Base-by-base conservation (phyloP, 345 rosid genomes). In the Toxicodendron radicans region DNA sequence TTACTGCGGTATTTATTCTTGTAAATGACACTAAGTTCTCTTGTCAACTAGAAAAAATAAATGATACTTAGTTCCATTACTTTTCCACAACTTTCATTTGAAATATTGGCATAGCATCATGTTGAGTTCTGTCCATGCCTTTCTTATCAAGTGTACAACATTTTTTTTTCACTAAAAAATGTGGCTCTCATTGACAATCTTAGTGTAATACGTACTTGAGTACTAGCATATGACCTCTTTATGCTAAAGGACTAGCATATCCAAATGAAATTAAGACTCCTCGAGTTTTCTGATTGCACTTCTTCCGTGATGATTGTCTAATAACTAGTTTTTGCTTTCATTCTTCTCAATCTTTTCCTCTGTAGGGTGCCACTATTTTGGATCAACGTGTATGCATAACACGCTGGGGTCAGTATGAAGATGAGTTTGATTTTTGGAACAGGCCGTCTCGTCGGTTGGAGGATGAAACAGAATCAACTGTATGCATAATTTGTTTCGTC, bases 301-400 rank as follows among this genome's bases (percentile, higher is more conserved):
- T 64, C 10, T 23, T 4, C 45, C 10, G 17, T 57, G 59, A 56
- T 66, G 48, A 35, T 45, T 71, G 8, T 27, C 30, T 67, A 30
- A 45, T 38, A 57, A 17, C 10, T 59, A 17, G 57, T 53, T 63
- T 62, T n/a, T 51, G 56, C 43, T 46, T 52, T 53, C 53, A 46
- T 62, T 35, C 53, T 71, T 56, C 14, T 11, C 41, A 18, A 18
- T 64, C 38, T 64, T 48, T 69, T 64, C 45, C 68, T 43, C 68
- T 71, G 38, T 76, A 93, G 97, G 98, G 98, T 53, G 97, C 98
- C 7, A 85, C 94, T 10, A 83, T 93, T 70, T 73, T 85, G 78
- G 97, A 91, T 72, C 88, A 89, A 68, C 89, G 86, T 5, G 88
- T 93, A 58, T 93, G 97, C 79, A 93, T 93, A 73, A 83, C 91